Conservation (phyloP, 2,329 filamentous ascomycete genomes). For the Gremmenia infestans region DNA sequence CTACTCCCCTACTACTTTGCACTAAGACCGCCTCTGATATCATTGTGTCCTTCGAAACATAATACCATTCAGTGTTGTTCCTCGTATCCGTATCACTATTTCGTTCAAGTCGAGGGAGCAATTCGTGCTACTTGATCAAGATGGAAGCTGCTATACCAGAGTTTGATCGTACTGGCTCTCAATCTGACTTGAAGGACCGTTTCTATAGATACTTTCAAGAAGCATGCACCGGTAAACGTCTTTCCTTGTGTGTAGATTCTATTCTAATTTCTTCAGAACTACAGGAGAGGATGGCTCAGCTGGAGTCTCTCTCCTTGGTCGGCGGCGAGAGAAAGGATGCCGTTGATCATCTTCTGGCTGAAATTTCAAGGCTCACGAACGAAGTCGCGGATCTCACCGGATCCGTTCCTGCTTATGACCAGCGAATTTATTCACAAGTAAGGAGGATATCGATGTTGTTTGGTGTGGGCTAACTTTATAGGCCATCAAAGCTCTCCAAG, state of each 20-base stretch:
- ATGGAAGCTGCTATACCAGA: constrained; percentile 17
- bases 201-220: constrained; percentile 68
- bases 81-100: too few relatives aligned
- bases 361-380: constrained; percentile 74
- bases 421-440: constrained; percentile 78
- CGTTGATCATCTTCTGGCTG: constrained; percentile 72
- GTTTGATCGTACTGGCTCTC: constrained; percentile 15
- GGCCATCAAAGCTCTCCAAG: constrained; percentile 75
- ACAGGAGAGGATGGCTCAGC: constrained; percentile 67
- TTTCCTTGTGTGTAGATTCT: background rate
- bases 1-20: background rate
- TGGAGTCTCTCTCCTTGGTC: constrained; percentile 56
- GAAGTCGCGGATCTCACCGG: constrained; percentile 80
- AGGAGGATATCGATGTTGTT: constrained; percentile 4
- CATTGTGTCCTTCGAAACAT: background rate
- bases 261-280: constrained; percentile 49
- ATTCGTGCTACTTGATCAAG: background rate
- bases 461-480: constrained; percentile 31
- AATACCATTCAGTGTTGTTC: background rate
- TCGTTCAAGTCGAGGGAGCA: background rate
- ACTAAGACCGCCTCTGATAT: background rate
- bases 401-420: constrained; percentile 83
- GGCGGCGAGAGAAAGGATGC: constrained; percentile 76
- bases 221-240: constrained; percentile 4
- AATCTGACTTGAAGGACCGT: constrained; percentile 58